These are phyloP conservation scores for Leccinum holopus DNA, from an alignment of 1,284 basidiomycete genomes.

Conservation along the genomic window DNA sequence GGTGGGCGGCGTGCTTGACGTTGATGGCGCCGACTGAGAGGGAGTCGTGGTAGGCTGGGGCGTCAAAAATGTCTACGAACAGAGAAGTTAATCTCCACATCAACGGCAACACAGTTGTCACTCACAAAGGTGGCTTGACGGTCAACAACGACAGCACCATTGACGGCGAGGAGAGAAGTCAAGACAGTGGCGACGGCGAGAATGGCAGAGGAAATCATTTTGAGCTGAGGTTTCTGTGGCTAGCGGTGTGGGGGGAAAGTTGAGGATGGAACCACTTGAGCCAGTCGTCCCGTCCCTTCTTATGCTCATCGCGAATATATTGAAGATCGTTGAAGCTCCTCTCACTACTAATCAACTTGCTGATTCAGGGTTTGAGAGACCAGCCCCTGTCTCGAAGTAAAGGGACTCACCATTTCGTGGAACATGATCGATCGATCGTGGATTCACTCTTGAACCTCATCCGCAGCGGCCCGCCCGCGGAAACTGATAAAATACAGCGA, in stretches of 20 bases:
- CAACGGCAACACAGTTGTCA: rapidly evolving
- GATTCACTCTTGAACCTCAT: not conserved
- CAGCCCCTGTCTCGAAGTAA: conserved; percentile 3
- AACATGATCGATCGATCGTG: not conserved
- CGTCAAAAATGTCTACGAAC: conserved; percentile 13
- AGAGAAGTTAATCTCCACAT: not conserved
- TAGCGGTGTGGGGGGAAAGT: not conserved
- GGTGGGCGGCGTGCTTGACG: not conserved
- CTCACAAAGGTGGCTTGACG: conserved; percentile 23
- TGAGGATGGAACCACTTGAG: too few relatives aligned
- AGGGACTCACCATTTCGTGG: conserved; percentile 4
- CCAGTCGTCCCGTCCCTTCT: conserved; percentile 5
- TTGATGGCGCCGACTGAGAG: not conserved
- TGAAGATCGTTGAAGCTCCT: conserved; percentile 10
- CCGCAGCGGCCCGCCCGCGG: not conserved
- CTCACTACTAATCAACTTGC: not conserved
- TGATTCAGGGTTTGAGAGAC: conserved; percentile 1
- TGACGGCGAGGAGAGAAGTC: conserved; percentile 14
- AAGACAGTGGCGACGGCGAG: conserved; percentile 10
- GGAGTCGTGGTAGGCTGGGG: conserved; percentile 9
- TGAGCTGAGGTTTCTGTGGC: not conserved
- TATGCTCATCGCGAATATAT: conserved; percentile 19
- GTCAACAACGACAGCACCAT: conserved; percentile 15
- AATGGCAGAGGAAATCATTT: conserved; percentile 24
- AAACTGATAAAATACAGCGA: not conserved